phyloP scores from a whole-genome alignment of 1,139 yeast species.

The Blastobotrys malaysiensis region DNA sequence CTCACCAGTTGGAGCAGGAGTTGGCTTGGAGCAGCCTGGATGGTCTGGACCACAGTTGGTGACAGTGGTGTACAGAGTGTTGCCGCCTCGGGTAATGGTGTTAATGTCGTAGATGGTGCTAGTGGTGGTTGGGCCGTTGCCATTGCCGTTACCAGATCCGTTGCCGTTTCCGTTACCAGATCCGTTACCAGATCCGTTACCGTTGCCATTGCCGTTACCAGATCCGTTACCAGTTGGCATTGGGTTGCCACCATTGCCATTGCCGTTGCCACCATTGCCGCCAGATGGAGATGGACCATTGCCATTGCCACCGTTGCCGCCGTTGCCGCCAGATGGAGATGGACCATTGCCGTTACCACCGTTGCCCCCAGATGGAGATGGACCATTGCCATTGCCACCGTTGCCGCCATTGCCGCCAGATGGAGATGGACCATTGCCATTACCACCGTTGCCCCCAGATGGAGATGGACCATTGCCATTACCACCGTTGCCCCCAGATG shows the following conservation, averaged over 20 bases:
- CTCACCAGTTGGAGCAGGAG: not conserved
- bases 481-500: not conserved
- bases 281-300: not conserved
- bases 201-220: not conserved
- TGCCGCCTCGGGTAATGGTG: not conserved
- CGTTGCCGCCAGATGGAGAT: not conserved
- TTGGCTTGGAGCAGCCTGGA: not conserved
- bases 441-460: not conserved
- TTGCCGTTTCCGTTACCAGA: no score
- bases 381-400: not conserved
- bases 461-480: not conserved
- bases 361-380: not conserved
- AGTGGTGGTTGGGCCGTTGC: not conserved
- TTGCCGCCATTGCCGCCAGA: no score
- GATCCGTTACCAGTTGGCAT: not conserved
- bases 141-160: not conserved
- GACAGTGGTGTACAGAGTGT: not conserved
- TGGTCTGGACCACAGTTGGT: not conserved
- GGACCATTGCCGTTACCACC: no score
- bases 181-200: no score
- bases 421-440: not conserved
- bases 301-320: no score
- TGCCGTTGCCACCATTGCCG: not conserved
- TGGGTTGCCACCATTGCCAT: no score
- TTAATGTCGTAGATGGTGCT: not conserved